A percentile compares a stretch with the other conserved stretches of the same genome.
Conservation (phyloP, 208 protist genomes). For the Acanthamoeba quina region DNA sequence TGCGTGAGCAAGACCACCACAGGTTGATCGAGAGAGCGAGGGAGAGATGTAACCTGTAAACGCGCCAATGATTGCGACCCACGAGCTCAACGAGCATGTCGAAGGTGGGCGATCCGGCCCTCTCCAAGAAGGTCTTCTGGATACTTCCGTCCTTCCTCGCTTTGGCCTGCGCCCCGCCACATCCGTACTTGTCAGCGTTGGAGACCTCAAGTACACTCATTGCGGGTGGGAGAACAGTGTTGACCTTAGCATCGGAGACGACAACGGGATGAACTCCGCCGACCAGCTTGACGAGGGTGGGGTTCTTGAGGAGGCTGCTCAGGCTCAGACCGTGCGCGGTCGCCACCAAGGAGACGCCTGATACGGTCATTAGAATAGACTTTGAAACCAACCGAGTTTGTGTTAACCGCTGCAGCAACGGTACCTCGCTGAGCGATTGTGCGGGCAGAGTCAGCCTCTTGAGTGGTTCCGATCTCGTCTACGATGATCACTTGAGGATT, state of each 20-base stretch:
- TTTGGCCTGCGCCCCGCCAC: background rate
- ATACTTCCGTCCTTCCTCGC: background rate
- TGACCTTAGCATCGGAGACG: conserved; percentile 43
- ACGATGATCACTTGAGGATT: conserved; percentile 73
- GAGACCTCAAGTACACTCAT: too few relatives aligned
- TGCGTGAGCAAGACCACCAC: background rate
- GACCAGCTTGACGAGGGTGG: conserved; percentile 25
- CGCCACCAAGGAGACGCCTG: conserved; percentile 66
- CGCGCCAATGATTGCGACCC: conserved; percentile 49
- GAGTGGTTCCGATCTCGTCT: conserved; percentile 65
- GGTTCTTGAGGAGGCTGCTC: conserved; percentile 52
- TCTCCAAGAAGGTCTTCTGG: conserved; percentile 59
- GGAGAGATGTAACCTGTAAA: background rate
- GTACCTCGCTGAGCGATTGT: conserved; percentile 72
- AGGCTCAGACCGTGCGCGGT: conserved; percentile 60
- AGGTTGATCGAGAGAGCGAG: background rate
- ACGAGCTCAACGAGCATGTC: conserved; percentile 57
- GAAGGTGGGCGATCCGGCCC: conserved; percentile 56
- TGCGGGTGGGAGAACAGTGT: too few relatives aligned
- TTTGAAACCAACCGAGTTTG: too few relatives aligned
- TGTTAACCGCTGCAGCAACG: background rate
- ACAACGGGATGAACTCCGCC: conserved; percentile 61
- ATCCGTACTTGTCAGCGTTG: background rate
- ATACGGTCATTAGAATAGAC: too few relatives aligned
- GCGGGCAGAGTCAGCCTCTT: conserved; percentile 62